Conservation (phyloP, 176 grass and related monocot genomes). For the Lolium rigidum region DNA sequence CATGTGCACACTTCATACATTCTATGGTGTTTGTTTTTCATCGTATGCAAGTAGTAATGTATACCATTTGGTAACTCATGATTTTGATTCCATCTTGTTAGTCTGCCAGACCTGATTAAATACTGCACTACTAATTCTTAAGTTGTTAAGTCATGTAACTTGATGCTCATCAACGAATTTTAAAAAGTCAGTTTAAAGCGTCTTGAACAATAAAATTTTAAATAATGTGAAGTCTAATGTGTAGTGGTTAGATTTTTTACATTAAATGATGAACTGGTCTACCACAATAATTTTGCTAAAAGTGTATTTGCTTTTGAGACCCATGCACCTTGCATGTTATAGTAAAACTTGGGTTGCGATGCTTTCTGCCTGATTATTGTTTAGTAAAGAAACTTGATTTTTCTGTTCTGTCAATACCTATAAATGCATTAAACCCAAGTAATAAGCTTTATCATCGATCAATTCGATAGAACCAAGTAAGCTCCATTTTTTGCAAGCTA, state of each 20-base stretch:
- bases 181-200: background rate
- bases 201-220: background rate
- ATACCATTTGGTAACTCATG: background rate
- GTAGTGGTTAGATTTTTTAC: background rate
- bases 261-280: slow-evolving; percentile 14
- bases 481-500: slow-evolving; percentile 7
- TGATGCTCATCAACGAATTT: background rate
- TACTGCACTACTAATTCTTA: background rate
- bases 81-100: slow-evolving; percentile 6
- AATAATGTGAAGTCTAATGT: slow-evolving; percentile 1
- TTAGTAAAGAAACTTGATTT: background rate
- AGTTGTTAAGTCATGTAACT: slow-evolving; percentile 9
- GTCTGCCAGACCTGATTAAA: slow-evolving; percentile 3
- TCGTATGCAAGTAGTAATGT: background rate
- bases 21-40: slow-evolving; percentile 16
- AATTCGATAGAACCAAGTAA: background rate
- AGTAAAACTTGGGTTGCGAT: slow-evolving; percentile 12
- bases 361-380: background rate
- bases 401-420: slow-evolving; percentile 7
- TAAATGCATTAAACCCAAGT: background rate
- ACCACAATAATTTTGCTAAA: background rate
- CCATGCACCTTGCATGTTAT: background rate
- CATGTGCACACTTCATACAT: background rate
- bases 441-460: slow-evolving; percentile 26
- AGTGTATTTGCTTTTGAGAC: background rate